A percentile compares a stretch with the other conserved stretches of the same genome.
These are phyloP conservation scores for Oryza glumipatula DNA, from an alignment of 176 grass and related monocot species.

Conservation along the genomic window DNA sequence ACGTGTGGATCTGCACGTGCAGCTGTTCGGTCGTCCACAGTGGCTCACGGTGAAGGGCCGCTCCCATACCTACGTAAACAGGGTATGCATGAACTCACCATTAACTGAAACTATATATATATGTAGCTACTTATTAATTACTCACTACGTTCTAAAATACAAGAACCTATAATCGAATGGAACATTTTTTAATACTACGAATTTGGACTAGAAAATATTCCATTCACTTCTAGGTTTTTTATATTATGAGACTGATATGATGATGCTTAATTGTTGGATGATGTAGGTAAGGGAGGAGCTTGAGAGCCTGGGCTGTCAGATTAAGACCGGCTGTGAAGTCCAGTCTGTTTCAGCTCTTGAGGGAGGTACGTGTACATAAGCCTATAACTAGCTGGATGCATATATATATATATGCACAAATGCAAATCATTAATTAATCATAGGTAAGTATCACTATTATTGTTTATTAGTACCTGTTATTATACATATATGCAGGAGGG, in stretches of 20 bases:
- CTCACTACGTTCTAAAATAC: no score
- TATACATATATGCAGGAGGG: not conserved
- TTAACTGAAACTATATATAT: not conserved
- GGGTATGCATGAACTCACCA: conserved; percentile 32
- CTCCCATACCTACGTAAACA: conserved; percentile 73
- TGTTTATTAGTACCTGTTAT: no score
- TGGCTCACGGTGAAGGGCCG: conserved; percentile 89
- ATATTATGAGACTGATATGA: not conserved
- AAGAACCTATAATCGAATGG: no score
- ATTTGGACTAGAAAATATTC: no score
- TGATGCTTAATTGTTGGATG: not conserved
- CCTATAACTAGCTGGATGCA: no score
- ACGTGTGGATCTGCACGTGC: not conserved
- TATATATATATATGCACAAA: no score
- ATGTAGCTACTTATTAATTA: not conserved
- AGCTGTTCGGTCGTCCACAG: conserved; percentile 90
- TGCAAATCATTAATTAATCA: no score
- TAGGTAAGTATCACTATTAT: no score
- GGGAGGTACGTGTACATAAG: conserved; percentile 42
- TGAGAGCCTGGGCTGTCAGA: conserved; percentile 65
- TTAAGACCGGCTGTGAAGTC: conserved; percentile 72
- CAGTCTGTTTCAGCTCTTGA: conserved; percentile 55
- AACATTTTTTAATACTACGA: no score
- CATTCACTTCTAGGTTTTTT: no score
- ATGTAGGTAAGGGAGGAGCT: conserved; percentile 70